Evolutionary conservation across 495 filamentous ascomycete species (phyloP).

Genomic region (Aspergillus indologenus): DNA sequence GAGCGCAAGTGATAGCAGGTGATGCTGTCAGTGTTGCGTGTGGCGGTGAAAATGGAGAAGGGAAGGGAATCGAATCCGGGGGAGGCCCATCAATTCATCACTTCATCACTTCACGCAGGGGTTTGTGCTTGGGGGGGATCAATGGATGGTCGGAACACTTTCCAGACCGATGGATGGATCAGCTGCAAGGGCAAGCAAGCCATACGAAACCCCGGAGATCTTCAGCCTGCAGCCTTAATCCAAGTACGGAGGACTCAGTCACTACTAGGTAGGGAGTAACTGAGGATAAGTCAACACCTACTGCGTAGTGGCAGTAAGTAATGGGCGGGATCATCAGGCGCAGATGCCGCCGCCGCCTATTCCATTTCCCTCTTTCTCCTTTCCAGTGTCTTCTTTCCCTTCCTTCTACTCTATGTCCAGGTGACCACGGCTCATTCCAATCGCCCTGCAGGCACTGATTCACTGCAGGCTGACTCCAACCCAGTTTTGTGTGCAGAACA

Average conservation of each 20-base stretch:
- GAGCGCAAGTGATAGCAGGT: not conserved
- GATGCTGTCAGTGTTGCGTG: conserved; percentile 40
- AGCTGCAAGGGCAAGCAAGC: conserved; percentile 13
- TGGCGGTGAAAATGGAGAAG: conserved; percentile 42
- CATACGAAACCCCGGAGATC: not conserved
- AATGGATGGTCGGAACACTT: not conserved
- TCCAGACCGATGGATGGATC: conserved; percentile 3
- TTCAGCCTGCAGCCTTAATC: conserved; percentile 7
- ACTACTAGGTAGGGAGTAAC: too few species aligned
- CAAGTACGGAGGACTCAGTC: not conserved
- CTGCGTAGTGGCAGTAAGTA: too few species aligned
- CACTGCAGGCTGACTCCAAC: not conserved
- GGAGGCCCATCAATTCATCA: not conserved
- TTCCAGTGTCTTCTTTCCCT: not conserved
- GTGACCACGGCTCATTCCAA: not conserved
- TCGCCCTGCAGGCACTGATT: not conserved
- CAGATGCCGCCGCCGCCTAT: too few species aligned
- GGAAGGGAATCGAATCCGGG: conserved; percentile 19
- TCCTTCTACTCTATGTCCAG: not conserved
- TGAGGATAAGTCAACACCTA: not conserved
- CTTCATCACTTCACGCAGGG: not conserved
- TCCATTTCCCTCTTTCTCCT: not conserved
- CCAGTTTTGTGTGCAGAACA: not conserved
- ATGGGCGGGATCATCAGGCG: too few species aligned
- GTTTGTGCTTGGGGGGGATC: not conserved